phyloP scores from a whole-genome alignment of 148 eudicot genomes.

The Dianthus caryophyllus region DNA sequence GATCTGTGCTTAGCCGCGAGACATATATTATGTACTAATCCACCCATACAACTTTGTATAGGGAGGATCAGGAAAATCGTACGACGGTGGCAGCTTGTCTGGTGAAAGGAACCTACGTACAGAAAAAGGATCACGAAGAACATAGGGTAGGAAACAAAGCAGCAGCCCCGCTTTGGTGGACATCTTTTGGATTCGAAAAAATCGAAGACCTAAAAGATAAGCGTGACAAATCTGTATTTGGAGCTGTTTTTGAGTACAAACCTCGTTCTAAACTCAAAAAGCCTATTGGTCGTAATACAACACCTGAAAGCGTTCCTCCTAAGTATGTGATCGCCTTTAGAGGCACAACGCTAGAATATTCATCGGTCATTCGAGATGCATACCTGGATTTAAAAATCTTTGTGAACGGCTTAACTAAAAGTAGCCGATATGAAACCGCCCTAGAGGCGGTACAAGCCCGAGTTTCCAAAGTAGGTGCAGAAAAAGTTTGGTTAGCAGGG shows the following conservation, averaged over 20 bases:
- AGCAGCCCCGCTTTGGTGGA: constrained; percentile 79
- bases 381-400: constrained; percentile 38
- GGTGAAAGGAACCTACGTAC: constrained; percentile 64
- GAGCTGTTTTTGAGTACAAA: constrained; percentile 51
- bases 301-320: constrained; percentile 40
- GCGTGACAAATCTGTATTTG: constrained; percentile 50
- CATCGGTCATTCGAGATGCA: constrained; percentile 43
- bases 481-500: constrained; percentile 59
- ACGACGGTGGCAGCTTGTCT: constrained; percentile 70
- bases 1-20: too few species aligned
- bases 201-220: constrained; percentile 38
- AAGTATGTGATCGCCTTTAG: constrained; percentile 65
- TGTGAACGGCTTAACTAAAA: constrained; percentile 35
- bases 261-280: constrained; percentile 18
- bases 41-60: too few species aligned
- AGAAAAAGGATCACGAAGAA: constrained; percentile 62
- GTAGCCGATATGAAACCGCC: constrained; percentile 37
- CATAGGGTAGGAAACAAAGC: constrained; percentile 42
- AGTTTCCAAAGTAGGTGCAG: constrained; percentile 16
- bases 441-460: constrained; percentile 24
- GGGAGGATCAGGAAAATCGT: too few species aligned
- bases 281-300: background rate
- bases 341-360: constrained; percentile 51
- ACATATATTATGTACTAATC: too few species aligned
- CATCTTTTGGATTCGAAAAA: constrained; percentile 43